These are phyloP conservation scores for Talaromyces sp. DNA, from an alignment of 2,329 filamentous ascomycete genomes.

Conservation along the genomic window DNA sequence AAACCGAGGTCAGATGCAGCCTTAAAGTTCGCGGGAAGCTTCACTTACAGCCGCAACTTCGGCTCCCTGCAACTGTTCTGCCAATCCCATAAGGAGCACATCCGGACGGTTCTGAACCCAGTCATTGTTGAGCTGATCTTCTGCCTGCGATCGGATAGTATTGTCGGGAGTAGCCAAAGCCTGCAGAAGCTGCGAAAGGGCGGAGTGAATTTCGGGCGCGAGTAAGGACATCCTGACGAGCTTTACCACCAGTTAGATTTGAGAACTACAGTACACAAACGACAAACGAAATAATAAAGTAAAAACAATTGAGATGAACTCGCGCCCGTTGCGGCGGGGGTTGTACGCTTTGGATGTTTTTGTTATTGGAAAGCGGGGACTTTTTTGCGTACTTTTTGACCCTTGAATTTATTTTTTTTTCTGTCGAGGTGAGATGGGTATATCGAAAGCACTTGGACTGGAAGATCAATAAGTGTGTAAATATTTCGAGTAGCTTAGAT, in stretches of 20 bases:
- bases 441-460: not conserved
- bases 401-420: constrained; percentile 1
- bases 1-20: not conserved
- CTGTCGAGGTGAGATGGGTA: not conserved
- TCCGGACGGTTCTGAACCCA: constrained; percentile 82
- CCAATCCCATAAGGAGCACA: constrained; percentile 86
- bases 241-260: constrained; percentile 22
- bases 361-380: constrained; percentile 25
- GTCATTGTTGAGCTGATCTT: constrained; percentile 85
- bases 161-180: constrained; percentile 91
- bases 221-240: constrained; percentile 71
- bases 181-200: constrained; percentile 80
- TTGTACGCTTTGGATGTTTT: constrained; percentile 17
- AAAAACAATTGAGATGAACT: constrained; percentile 17
- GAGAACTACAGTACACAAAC: not conserved
- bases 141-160: constrained; percentile 74
- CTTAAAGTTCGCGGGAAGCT: not conserved
- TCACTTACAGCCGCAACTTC: constrained; percentile 65
- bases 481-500: constrained; percentile 19
- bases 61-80: constrained; percentile 82
- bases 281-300: constrained; percentile 19
- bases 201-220: constrained; percentile 75
- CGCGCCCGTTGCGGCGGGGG: constrained; percentile 8
- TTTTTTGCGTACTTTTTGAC: constrained; percentile 13
- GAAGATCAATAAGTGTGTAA: constrained; percentile 10